Percentiles rank a stretch among this genome's conserved stretches.
Conservation (phyloP, 768 basidiomycete species). For the Amanita jacksonii region DNA sequence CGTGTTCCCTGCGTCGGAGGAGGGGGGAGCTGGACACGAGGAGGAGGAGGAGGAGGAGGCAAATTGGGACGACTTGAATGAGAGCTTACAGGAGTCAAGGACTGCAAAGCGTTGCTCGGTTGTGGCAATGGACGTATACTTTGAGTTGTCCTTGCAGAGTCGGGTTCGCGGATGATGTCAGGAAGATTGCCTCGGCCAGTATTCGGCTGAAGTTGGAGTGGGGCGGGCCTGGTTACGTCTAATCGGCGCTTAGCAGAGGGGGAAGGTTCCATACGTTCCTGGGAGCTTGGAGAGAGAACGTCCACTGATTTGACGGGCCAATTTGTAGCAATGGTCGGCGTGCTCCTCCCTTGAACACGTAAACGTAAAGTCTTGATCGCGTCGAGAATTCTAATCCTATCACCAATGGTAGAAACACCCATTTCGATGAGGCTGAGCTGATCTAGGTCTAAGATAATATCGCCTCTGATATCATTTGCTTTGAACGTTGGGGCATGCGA, state of each 20-base stretch:
- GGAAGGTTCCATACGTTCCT: constrained; percentile 3
- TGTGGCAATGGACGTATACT: constrained; percentile 40
- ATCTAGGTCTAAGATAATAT: constrained; percentile 87
- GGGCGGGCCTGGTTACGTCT: constrained; percentile 65
- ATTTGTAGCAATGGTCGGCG: constrained; percentile 10
- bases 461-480: constrained; percentile 85
- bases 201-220: constrained; percentile 59
- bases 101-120: constrained; percentile 26
- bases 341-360: constrained; percentile 29
- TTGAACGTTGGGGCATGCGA: constrained; percentile 62
- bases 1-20: constrained; percentile 37
- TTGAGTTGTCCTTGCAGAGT: constrained; percentile 38
- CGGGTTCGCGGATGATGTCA: constrained; percentile 59
- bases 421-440: constrained; percentile 84
- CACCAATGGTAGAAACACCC: constrained; percentile 83
- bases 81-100: constrained; percentile 20
- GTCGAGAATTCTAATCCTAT: constrained; percentile 77
- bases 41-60: constrained; percentile 63
- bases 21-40: constrained; percentile 57
- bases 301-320: constrained; percentile 10
- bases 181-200: constrained; percentile 53
- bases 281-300: neutral
- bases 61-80: constrained; percentile 35
- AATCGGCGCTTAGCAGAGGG: constrained; percentile 29
- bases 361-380: constrained; percentile 75